Percentiles rank a stretch among this genome's conserved stretches.
Evolutionary conservation across 2,329 filamentous ascomycete genomes (phyloP).

Genomic region (Penicillium griseofulvum): DNA sequence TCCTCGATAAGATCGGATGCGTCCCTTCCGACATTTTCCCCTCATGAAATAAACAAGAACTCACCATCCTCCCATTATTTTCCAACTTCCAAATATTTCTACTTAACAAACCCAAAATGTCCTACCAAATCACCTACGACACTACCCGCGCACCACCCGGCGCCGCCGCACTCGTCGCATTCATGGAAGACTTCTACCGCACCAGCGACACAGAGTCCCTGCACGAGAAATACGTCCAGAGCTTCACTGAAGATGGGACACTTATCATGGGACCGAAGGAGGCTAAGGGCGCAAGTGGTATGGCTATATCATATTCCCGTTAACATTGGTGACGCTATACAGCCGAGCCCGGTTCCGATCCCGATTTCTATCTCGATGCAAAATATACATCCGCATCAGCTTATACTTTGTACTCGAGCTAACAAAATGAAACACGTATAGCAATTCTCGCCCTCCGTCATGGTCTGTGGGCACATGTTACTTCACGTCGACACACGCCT

Average conservation of each 20-base stretch:
- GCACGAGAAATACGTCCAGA: conserved; percentile 36
- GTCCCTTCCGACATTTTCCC: conserved; percentile 15
- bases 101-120: conserved; percentile 23
- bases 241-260: conserved; percentile 37
- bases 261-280: conserved; percentile 40
- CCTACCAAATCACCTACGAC: conserved; percentile 33
- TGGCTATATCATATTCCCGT: not conserved
- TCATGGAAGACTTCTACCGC: conserved; percentile 38
- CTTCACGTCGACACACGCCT: conserved; percentile 32
- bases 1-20: conserved; percentile 21
- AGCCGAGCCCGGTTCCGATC: not conserved
- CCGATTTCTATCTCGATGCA: not conserved
- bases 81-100: not conserved
- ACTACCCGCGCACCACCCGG: conserved; percentile 25
- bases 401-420: not conserved
- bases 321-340: not conserved
- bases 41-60: conserved; percentile 11
- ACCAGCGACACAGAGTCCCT: conserved; percentile 36
- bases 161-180: conserved; percentile 27
- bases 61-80: not conserved
- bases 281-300: conserved; percentile 34
- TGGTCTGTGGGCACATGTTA: conserved; percentile 38
- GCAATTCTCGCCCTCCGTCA: conserved; percentile 36
- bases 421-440: conserved; percentile 10
- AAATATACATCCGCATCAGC: not conserved